Evolutionary conservation across 495 filamentous ascomycete genomes (phyloP).

Genomic region (Hyaloscypha variabilis): DNA sequence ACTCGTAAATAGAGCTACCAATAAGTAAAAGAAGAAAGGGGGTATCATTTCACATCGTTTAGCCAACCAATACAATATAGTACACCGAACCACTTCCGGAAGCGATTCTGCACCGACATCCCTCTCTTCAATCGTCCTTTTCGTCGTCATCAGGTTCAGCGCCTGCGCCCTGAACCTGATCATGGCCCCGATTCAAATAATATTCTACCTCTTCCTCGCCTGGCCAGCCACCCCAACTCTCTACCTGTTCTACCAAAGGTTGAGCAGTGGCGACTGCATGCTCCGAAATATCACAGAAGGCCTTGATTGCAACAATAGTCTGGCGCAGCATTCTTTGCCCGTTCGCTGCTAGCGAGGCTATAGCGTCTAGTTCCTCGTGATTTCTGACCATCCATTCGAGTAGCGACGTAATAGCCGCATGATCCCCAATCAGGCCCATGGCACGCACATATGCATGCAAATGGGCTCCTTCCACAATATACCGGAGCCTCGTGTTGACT

Average conservation of each 20-base stretch:
- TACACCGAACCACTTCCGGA: background rate
- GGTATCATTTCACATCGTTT: background rate
- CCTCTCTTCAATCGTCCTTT: background rate
- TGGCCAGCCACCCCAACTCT: constrained; percentile 33
- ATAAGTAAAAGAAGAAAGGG: background rate
- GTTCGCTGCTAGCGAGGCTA: constrained; percentile 18
- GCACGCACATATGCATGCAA: constrained; percentile 58
- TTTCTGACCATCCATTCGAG: constrained; percentile 53
- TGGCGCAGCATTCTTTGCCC: constrained; percentile 13
- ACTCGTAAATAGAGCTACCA: too few species aligned
- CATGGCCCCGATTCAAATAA: constrained; percentile 5
- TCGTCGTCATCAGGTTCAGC: background rate
- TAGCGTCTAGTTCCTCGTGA: constrained; percentile 21
- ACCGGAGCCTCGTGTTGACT: constrained; percentile 11
- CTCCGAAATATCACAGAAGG: constrained; percentile 9
- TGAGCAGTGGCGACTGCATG: constrained; percentile 11
- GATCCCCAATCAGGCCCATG: constrained; percentile 51
- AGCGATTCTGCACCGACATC: background rate
- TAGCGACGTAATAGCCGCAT: constrained; percentile 50
- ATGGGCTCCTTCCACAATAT: constrained; percentile 30
- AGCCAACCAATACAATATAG: background rate
- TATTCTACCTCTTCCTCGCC: constrained; percentile 21
- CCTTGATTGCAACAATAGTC: constrained; percentile 23
- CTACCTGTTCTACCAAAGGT: constrained; percentile 19
- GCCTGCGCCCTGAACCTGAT: background rate